These are phyloP conservation scores for Colletotrichum graminicola DNA, from an alignment of 2,329 filamentous ascomycete genomes.

Conservation along the genomic window DNA sequence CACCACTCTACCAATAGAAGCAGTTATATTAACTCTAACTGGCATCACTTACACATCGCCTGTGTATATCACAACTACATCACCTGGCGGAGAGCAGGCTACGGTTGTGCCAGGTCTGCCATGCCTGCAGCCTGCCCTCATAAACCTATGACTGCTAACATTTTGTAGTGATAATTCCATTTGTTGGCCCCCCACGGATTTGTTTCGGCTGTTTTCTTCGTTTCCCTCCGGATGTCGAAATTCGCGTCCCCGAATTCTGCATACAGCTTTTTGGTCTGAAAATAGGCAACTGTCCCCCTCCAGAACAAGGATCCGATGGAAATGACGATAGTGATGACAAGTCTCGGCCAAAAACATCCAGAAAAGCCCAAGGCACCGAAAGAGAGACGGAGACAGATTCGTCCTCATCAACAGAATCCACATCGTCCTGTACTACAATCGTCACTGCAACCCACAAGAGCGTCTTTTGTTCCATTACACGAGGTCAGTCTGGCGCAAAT, in stretches of 20 bases:
- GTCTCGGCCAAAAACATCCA: neutral
- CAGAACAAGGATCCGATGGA: neutral
- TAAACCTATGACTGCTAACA: neutral
- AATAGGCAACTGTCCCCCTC: neutral
- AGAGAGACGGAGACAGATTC: neutral
- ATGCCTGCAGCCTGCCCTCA: neutral
- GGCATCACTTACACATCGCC: neutral
- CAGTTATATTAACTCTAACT: neutral
- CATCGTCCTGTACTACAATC: neutral
- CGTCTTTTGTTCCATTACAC: neutral
- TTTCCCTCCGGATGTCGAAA: neutral
- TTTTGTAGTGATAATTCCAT: neutral
- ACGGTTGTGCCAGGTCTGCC: neutral
- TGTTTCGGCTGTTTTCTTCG: neutral
- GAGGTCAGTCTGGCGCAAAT: neutral
- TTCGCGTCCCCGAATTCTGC: neutral
- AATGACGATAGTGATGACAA: neutral
- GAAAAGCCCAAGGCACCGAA: neutral
- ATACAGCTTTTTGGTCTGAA: neutral
- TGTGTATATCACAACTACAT: neutral
- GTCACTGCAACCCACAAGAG: neutral
- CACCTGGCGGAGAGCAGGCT: neutral
- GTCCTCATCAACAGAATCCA: neutral
- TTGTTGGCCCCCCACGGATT: neutral
- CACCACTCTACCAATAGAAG: neutral